Percentiles rank a stretch among this genome's conserved stretches.
phyloP scores from a whole-genome alignment of 176 grass and related monocot species.

The Rhynchospora pubera region DNA sequence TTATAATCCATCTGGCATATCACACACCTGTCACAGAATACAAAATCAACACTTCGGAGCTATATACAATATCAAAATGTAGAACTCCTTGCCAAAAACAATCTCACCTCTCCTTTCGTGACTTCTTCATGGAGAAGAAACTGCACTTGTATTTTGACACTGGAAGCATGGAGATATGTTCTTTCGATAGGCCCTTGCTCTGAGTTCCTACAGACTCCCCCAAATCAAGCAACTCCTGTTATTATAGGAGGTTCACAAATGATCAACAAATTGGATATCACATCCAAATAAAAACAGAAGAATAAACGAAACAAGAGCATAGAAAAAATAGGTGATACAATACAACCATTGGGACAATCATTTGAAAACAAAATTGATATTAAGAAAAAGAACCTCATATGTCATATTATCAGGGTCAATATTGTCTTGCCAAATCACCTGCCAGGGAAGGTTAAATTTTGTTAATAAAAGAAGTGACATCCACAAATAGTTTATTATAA shows the following conservation, averaged over 20 bases:
- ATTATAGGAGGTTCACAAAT: conserved; percentile 14
- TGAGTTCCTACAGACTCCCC: conserved; percentile 92
- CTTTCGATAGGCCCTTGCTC: conserved; percentile 79
- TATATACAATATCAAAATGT: not conserved
- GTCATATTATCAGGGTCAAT: conserved; percentile 97
- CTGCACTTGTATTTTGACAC: conserved; percentile 85
- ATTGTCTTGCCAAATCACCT: conserved; percentile 93
- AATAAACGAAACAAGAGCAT: not conserved
- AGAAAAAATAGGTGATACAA: not conserved
- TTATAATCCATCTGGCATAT: conserved; percentile 96
- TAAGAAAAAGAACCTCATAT: conserved; percentile 68
- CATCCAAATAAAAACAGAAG: not conserved
- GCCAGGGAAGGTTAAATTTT: conserved; percentile 12
- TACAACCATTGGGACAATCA: not conserved
- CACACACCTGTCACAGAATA: conserved; percentile 56
- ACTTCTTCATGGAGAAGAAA: conserved; percentile 84
- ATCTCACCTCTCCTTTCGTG: conserved; percentile 55
- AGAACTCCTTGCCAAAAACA: conserved; percentile 11
- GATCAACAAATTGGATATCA: conserved; percentile 8
- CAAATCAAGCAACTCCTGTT: conserved; percentile 90
- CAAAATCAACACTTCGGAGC: conserved; percentile 15
- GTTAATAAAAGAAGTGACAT: not conserved
- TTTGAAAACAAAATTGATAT: conserved; percentile 8
- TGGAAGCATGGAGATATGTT: conserved; percentile 76
- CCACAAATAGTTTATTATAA: not conserved